Percentiles rank a stretch among this genome's conserved stretches.
Evolutionary conservation across 2,329 filamentous ascomycete genomes (phyloP).

Genomic region (Sclerotinia subarctica): DNA sequence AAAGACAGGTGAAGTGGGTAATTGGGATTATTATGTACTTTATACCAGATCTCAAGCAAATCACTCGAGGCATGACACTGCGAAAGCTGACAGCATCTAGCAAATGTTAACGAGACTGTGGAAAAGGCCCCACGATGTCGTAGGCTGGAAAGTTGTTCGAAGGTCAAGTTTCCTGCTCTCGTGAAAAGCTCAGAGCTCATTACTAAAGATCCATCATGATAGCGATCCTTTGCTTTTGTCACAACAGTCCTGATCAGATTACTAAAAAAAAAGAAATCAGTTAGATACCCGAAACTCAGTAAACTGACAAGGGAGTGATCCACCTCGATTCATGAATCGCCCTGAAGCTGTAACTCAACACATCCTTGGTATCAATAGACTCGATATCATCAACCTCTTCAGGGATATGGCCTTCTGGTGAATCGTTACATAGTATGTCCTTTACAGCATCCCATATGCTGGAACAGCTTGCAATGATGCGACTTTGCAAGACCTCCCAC

Average conservation of each 20-base stretch:
- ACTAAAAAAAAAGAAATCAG: conserved; percentile 45
- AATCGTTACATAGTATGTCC: conserved; percentile 83
- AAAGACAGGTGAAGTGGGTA: neutral
- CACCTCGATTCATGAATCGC: conserved; percentile 92
- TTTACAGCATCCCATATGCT: conserved; percentile 76
- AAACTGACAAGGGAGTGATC: conserved; percentile 23
- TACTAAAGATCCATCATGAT: conserved; percentile 43
- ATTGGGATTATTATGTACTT: conserved; percentile 45
- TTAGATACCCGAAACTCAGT: conserved; percentile 18
- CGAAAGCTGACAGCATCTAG: conserved; percentile 68
- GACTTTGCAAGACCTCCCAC: conserved; percentile 44
- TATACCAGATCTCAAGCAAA: conserved; percentile 65
- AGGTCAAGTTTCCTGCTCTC: conserved; percentile 69
- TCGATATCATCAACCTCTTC: conserved; percentile 71
- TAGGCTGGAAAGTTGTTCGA: conserved; percentile 76
- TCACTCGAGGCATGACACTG: conserved; percentile 19
- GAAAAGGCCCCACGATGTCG: conserved; percentile 92
- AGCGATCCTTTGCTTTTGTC: conserved; percentile 46
- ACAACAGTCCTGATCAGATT: conserved; percentile 66
- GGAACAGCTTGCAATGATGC: conserved; percentile 58
- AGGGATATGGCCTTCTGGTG: conserved; percentile 82
- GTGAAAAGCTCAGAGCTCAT: conserved; percentile 57
- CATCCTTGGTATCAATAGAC: conserved; percentile 77
- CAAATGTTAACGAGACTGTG: conserved; percentile 85
- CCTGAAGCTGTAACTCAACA: conserved; percentile 92